phyloP scores from a whole-genome alignment of 257 asterid species.

The Penstemon eatonii region DNA sequence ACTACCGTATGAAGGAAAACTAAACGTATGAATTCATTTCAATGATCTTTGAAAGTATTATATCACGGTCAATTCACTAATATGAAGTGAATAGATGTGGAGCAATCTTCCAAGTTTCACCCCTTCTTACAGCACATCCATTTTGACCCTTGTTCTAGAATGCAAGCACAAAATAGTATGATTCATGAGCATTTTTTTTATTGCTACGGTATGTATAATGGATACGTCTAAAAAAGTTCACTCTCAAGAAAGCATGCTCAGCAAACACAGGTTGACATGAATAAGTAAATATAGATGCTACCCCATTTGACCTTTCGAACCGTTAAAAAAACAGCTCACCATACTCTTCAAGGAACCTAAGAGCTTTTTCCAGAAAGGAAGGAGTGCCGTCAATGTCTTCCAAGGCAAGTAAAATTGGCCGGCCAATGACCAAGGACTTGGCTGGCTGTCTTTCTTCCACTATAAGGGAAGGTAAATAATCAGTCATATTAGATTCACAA shows the following conservation, averaged over 20 bases:
- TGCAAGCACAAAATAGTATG: not conserved
- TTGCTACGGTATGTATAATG: not conserved
- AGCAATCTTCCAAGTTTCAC: not conserved
- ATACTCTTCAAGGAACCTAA: conserved; percentile 77
- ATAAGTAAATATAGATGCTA: conserved; percentile 5
- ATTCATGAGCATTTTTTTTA: not conserved
- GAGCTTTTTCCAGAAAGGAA: conserved; percentile 96
- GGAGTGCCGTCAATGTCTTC: conserved; percentile 98
- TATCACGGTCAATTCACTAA: not conserved
- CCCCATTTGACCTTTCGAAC: not conserved
- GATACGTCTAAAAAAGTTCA: conserved; percentile 1
- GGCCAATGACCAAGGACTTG: conserved; percentile 71
- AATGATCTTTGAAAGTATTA: not conserved
- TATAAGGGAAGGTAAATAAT: conserved; percentile 28
- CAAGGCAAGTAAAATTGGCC: conserved; percentile 94
- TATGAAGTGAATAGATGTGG: not conserved
- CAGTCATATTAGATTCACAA: not conserved
- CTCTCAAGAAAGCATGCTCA: not conserved
- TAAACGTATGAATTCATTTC: not conserved
- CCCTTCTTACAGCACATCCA: not conserved
- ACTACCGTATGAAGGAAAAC: not conserved
- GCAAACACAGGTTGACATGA: not conserved
- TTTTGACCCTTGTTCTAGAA: not conserved
- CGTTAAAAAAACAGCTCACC: conserved; percentile 52
- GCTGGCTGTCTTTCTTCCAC: conserved; percentile 76